Evolutionary conservation across 2,329 filamentous ascomycete species (phyloP).

Genomic region (Metarhizium robertsii): DNA sequence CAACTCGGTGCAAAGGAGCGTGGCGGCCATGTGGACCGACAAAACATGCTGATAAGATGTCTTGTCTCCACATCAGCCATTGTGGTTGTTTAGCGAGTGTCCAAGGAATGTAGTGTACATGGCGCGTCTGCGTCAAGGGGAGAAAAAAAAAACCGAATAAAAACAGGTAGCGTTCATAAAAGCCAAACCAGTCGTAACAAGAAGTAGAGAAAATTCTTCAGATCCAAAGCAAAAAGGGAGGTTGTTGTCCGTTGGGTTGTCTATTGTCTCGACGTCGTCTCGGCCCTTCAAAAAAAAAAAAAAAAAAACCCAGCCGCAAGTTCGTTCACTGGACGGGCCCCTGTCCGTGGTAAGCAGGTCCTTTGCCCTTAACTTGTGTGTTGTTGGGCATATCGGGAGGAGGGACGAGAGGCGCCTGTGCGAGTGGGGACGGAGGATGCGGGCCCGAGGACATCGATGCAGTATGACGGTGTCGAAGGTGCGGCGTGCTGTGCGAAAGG

Average conservation of each 20-base stretch:
- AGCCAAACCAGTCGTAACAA: not conserved
- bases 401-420: slow-evolving; percentile 19
- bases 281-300: not conserved
- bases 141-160: not conserved
- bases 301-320: not conserved
- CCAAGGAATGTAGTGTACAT: slow-evolving; percentile 28
- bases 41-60: not conserved
- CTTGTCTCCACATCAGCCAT: not conserved
- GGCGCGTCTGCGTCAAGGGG: slow-evolving; percentile 20
- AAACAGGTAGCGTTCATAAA: slow-evolving; percentile 2
- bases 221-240: slow-evolving; percentile 13
- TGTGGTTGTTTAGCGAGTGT: slow-evolving; percentile 22
- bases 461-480: slow-evolving; percentile 29
- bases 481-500: slow-evolving; percentile 20
- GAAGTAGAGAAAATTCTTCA: not conserved
- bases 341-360: slow-evolving; percentile 4
- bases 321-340: not conserved
- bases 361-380: slow-evolving; percentile 21
- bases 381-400: slow-evolving; percentile 7
- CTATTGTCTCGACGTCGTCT: not conserved
- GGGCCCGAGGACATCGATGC: slow-evolving; percentile 24
- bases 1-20: slow-evolving; percentile 14
- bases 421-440: slow-evolving; percentile 26
- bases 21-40: not conserved
- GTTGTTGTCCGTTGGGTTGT: slow-evolving; percentile 5